Percentiles rank a stretch among this genome's conserved stretches.
Evolutionary conservation across 805 yeast genomes (phyloP).

Genomic region (Saccharomycopsis fermentans): DNA sequence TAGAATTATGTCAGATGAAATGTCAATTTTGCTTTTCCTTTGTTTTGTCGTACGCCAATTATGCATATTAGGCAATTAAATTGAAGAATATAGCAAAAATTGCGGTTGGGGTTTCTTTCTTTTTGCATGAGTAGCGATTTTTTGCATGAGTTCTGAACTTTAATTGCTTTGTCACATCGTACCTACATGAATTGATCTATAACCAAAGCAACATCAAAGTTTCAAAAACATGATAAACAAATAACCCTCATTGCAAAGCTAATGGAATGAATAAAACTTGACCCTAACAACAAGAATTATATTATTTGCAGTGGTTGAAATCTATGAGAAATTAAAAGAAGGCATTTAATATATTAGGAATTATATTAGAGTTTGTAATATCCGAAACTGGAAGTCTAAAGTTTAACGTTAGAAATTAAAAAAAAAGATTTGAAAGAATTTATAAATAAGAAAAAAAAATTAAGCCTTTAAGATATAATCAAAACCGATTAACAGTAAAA

Average conservation of each 20-base stretch:
- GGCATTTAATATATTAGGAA: background rate
- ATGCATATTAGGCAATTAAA: background rate
- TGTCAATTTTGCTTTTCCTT: background rate
- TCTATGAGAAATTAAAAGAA: background rate
- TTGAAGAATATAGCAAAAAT: background rate
- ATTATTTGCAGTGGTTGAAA: too few species aligned
- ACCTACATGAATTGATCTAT: background rate
- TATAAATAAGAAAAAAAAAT: background rate
- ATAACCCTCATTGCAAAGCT: too few species aligned
- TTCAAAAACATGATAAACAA: background rate
- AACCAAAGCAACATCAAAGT: background rate
- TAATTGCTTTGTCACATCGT: background rate
- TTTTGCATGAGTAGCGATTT: background rate
- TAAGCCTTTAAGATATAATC: background rate
- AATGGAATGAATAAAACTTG: too few species aligned
- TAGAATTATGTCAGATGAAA: background rate
- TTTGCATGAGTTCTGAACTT: background rate
- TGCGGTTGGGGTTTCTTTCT: background rate
- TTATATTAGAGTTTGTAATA: background rate
- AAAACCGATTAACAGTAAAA: background rate
- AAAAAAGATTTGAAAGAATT: background rate
- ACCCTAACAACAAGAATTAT: too few species aligned
- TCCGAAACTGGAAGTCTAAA: background rate
- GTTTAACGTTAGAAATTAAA: too few species aligned
- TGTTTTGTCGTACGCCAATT: background rate